phyloP scores from a whole-genome alignment of 805 yeast species.

The Lipomyces spencermartinsiae region DNA sequence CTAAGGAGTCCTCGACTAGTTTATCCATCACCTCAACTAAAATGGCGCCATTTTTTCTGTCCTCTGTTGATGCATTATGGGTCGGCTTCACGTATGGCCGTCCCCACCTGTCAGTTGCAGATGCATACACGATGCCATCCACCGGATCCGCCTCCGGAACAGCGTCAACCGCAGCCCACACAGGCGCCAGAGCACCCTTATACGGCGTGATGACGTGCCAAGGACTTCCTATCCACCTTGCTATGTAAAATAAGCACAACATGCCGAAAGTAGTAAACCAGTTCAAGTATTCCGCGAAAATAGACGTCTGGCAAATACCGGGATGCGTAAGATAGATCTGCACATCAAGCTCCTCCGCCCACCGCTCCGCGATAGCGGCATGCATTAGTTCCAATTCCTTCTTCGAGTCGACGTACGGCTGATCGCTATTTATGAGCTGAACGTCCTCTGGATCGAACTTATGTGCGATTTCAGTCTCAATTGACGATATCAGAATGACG shows the following conservation, averaged over 20 bases:
- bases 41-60: slow-evolving; percentile 18
- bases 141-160: slow-evolving; percentile 51
- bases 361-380: slow-evolving; percentile 63
- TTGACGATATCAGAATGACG: slow-evolving; percentile 83
- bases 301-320: slow-evolving; percentile 86
- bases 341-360: slow-evolving; percentile 59
- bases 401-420: slow-evolving; percentile 91
- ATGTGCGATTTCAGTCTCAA: slow-evolving; percentile 78
- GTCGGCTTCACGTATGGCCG: slow-evolving; percentile 49
- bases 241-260: slow-evolving; percentile 81
- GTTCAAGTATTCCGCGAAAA: slow-evolving; percentile 74
- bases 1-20: slow-evolving; percentile 7
- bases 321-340: slow-evolving; percentile 86
- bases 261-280: slow-evolving; percentile 83
- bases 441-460: slow-evolving; percentile 72
- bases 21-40: slow-evolving; percentile 29
- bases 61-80: slow-evolving; percentile 14
- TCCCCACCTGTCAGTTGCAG: slow-evolving; percentile 72
- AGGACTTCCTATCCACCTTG: slow-evolving; percentile 80
- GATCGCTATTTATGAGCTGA: slow-evolving; percentile 65
- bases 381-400: slow-evolving; percentile 84
- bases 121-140: slow-evolving; percentile 71
- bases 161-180: slow-evolving; percentile 67
- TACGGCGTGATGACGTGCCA: slow-evolving; percentile 91
- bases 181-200: slow-evolving; percentile 86